Evolutionary conservation across 1,284 basidiomycete genomes (phyloP).

Genomic region (Heterobasidion irregulare): DNA sequence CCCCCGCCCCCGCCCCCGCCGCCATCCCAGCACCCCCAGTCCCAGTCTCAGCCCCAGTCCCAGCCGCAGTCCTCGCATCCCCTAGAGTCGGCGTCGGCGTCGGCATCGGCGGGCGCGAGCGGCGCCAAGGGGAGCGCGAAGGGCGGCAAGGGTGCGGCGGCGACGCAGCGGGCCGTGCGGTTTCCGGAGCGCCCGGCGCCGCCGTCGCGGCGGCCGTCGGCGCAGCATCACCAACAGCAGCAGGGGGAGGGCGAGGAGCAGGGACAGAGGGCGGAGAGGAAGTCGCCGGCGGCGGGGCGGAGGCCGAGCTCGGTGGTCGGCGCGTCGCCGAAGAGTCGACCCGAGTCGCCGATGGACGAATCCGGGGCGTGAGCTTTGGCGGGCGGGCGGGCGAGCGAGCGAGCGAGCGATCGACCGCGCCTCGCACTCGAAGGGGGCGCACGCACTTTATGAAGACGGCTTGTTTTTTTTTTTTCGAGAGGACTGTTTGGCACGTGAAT

Average conservation of each 20-base stretch:
- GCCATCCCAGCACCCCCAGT: slow-evolving; percentile 25
- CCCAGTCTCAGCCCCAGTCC: too few relatives aligned
- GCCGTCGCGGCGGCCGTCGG: background rate
- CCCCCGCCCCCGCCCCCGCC: slow-evolving; percentile 19
- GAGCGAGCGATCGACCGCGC: too few relatives aligned
- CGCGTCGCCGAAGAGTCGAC: background rate
- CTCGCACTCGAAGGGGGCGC: too few relatives aligned
- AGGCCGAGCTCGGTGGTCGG: background rate
- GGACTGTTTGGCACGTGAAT: too few relatives aligned
- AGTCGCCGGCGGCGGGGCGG: background rate
- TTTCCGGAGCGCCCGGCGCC: background rate
- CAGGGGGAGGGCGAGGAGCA: background rate
- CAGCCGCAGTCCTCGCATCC: background rate
- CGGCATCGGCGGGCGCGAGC: too few relatives aligned
- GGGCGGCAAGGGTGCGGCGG: background rate
- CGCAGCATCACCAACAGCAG: background rate
- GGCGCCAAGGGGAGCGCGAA: background rate
- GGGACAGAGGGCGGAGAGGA: background rate
- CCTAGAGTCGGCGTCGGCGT: too few relatives aligned
- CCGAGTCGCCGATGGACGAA: background rate
- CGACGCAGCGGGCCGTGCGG: background rate
- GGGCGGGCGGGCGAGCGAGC: too few relatives aligned
- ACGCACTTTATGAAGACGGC: too few relatives aligned
- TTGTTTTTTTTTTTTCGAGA: too few relatives aligned
- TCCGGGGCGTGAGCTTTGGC: too few relatives aligned